These are phyloP conservation scores for Azolla pinnata DNA, from an alignment of 75 land plant genomes.

Conservation along the genomic window DNA sequence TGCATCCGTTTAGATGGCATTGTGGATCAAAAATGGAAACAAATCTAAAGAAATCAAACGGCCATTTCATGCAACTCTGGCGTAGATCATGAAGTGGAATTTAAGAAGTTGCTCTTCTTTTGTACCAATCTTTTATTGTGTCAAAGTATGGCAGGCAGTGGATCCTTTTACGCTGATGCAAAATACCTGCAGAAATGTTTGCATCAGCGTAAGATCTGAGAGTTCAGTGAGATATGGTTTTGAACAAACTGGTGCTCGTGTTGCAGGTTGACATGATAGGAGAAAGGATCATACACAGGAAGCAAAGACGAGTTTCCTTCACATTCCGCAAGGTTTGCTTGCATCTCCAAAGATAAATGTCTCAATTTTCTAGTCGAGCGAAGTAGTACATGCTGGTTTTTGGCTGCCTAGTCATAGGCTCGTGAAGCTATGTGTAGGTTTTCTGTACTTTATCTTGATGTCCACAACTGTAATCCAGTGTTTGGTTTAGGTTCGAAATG, in stretches of 20 bases:
- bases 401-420: background rate
- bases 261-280: conserved; percentile 65
- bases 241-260: no score
- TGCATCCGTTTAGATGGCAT: no score
- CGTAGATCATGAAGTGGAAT: no score
- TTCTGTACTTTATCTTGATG: background rate
- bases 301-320: conserved; percentile 73
- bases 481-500: conserved; percentile 3
- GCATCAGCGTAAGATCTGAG: background rate
- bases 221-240: background rate
- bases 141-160: no score
- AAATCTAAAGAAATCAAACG: no score
- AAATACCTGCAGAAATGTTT: no score
- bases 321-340: conserved; percentile 80
- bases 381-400: background rate
- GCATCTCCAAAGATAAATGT: background rate
- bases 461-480: background rate
- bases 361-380: background rate
- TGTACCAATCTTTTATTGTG: no score
- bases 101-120: no score
- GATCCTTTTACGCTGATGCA: no score
- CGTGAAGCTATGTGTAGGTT: background rate
- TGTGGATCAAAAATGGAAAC: no score
- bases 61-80: no score
- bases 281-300: conserved; percentile 33